These are phyloP conservation scores for Cladobotryum protrusum DNA, from an alignment of 2,329 filamentous ascomycete species.

Conservation along the genomic window DNA sequence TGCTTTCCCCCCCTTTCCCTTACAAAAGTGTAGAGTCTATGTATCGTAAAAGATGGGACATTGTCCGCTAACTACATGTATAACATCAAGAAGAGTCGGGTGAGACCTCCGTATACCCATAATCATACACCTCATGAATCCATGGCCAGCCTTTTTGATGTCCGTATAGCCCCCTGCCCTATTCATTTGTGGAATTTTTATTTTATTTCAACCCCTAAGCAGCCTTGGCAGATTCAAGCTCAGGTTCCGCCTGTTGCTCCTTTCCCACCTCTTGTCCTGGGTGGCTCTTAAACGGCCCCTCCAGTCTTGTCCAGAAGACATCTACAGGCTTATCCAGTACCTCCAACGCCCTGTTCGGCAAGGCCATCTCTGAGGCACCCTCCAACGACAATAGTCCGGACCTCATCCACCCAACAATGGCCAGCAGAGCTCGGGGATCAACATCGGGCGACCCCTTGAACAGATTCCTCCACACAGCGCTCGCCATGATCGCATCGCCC, in stretches of 20 bases:
- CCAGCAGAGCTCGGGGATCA: slow-evolving; percentile 45
- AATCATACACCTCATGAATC: not conserved
- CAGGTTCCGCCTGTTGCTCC: not conserved
- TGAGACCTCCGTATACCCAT: not conserved
- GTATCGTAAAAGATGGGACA: slow-evolving; percentile 2
- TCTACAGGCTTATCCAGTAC: slow-evolving; percentile 31
- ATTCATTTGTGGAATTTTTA: not conserved
- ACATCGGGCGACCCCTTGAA: slow-evolving; percentile 63
- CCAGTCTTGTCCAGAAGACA: slow-evolving; percentile 40
- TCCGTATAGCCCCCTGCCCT: not conserved
- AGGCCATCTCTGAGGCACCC: slow-evolving; percentile 40
- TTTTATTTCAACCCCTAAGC: too few relatives aligned
- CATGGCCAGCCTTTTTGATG: not conserved
- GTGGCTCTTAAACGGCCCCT: slow-evolving; percentile 32
- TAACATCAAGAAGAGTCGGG: not conserved
- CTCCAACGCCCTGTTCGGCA: slow-evolving; percentile 25
- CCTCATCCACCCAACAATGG: slow-evolving; percentile 53
- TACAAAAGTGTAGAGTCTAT: not conserved
- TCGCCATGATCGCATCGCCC: slow-evolving; percentile 69
- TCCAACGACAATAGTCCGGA: slow-evolving; percentile 42
- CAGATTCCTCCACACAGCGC: slow-evolving; percentile 89
- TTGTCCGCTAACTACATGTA: slow-evolving; percentile 1
- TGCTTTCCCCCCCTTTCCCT: too few relatives aligned
- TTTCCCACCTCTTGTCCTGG: slow-evolving; percentile 16
- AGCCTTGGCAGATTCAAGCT: not conserved